Percentiles rank a stretch among this genome's conserved stretches.
Conservation (phyloP, 208 protist genomes). For the Porcisia hertigi region DNA sequence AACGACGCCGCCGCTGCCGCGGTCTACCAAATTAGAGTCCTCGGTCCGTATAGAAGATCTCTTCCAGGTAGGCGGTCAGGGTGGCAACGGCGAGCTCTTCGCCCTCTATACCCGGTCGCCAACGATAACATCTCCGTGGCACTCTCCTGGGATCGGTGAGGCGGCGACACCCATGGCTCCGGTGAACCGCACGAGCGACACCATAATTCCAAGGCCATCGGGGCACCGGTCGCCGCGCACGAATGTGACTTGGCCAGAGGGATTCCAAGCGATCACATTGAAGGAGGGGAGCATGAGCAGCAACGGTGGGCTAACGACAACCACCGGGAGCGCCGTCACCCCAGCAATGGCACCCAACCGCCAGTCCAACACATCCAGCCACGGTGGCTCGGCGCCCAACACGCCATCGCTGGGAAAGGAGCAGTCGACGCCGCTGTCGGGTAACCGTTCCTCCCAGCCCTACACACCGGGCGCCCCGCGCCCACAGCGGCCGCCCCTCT, state of each 20-base stretch:
- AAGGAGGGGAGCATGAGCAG: constrained; percentile 30
- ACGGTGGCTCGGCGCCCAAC: constrained; percentile 28
- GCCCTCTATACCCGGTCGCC: constrained; percentile 10
- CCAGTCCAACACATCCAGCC: constrained; percentile 20
- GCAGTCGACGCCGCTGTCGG: constrained; percentile 19
- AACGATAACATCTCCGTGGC: constrained; percentile 15
- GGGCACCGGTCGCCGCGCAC: constrained; percentile 14
- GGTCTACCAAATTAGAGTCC: constrained; percentile 9
- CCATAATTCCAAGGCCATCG: background rate
- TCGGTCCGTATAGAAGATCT: constrained; percentile 7
- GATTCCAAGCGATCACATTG: constrained; percentile 13
- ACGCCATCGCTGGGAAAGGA: constrained; percentile 31
- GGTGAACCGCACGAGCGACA: constrained; percentile 6
- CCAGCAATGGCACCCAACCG: constrained; percentile 6
- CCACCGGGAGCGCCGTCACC: constrained; percentile 17
- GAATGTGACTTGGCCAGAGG: background rate
- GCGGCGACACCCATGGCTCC: constrained; percentile 1
- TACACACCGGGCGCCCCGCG: constrained; percentile 26
- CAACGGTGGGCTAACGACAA: constrained; percentile 27
- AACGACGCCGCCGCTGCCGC: constrained; percentile 10
- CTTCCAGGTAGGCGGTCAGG: background rate
- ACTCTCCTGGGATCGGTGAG: constrained; percentile 19
- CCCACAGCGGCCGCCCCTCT: constrained; percentile 37
- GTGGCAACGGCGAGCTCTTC: constrained; percentile 13
- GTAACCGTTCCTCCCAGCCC: constrained; percentile 24